A percentile compares a stretch with the other conserved stretches of the same genome.
These are phyloP conservation scores for Pseudogymnoascus sp. DNA, from an alignment of 2,329 filamentous ascomycete genomes.

Conservation along the genomic window DNA sequence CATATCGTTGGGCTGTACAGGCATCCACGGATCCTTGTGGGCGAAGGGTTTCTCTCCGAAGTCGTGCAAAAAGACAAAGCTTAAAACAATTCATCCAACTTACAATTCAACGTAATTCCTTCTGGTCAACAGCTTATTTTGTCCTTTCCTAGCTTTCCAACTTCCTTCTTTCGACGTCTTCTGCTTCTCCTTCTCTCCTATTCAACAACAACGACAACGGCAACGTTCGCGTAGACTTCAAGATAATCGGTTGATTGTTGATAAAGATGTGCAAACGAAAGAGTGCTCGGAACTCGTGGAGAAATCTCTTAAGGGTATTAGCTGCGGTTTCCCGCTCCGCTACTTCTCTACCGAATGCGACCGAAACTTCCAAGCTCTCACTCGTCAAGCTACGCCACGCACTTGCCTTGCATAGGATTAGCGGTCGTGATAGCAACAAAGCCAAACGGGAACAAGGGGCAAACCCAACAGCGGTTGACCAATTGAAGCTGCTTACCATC, in stretches of 20 bases:
- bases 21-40: slow-evolving; percentile 4
- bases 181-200: slow-evolving; percentile 9
- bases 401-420: slow-evolving; percentile 16
- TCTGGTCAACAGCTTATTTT: slow-evolving; percentile 2
- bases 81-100: slow-evolving; percentile 7
- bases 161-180: background rate
- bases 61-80: slow-evolving; percentile 3
- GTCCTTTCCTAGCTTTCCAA: slow-evolving; percentile 7
- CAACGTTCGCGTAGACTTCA: slow-evolving; percentile 5
- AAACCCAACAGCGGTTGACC: slow-evolving; percentile 3
- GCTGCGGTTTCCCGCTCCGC: slow-evolving; percentile 9
- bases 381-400: slow-evolving; percentile 16
- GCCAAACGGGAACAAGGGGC: slow-evolving; percentile 4
- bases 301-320: slow-evolving; percentile 10
- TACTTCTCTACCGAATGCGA: slow-evolving; percentile 10
- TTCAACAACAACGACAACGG: slow-evolving; percentile 6
- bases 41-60: background rate
- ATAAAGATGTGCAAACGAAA: slow-evolving; percentile 8
- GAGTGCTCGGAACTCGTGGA: slow-evolving; percentile 9
- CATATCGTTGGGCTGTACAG: background rate
- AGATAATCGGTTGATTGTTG: slow-evolving; percentile 4
- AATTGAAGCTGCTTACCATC: background rate
- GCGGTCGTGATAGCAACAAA: slow-evolving; percentile 6
- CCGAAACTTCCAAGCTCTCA: slow-evolving; percentile 7
- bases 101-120: slow-evolving; percentile 4